Conservation (phyloP, 2,329 filamentous ascomycete species). For the Paracamarosporium sp. region DNA sequence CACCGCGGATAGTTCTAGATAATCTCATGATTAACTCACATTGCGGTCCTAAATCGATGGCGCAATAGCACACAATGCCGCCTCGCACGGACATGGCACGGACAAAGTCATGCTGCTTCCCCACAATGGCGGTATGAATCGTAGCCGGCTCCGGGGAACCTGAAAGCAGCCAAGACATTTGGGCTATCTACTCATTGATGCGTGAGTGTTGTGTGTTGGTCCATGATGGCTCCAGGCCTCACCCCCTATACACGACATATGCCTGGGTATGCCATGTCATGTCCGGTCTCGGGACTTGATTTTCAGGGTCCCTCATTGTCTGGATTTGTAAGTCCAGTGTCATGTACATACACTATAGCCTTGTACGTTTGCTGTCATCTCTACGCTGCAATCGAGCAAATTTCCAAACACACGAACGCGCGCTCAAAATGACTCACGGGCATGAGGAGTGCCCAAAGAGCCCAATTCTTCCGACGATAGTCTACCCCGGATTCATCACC, state of each 20-base stretch:
- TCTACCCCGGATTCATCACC: neutral
- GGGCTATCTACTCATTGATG: neutral
- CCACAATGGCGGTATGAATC: slow-evolving; percentile 5
- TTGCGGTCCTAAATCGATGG: slow-evolving; percentile 21
- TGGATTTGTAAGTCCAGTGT: neutral
- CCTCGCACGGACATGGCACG: slow-evolving; percentile 1
- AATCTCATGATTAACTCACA: slow-evolving; percentile 7
- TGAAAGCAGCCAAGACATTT: neutral
- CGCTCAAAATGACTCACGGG: neutral
- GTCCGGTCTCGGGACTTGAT: neutral
- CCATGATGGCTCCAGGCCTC: too few relatives aligned
- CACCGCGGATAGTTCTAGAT: neutral
- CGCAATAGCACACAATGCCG: slow-evolving; percentile 46
- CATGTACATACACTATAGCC: neutral
- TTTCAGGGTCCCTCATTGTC: neutral
- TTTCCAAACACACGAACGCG: neutral
- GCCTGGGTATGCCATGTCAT: too few relatives aligned
- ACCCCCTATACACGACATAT: neutral
- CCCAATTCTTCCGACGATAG: neutral
- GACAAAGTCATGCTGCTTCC: slow-evolving; percentile 4
- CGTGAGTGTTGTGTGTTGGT: neutral
- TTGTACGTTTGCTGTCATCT: neutral
- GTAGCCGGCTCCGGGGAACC: slow-evolving; percentile 1
- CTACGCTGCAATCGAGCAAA: neutral
- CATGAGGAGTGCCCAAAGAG: neutral